Base-by-base conservation (phyloP, 257 asterid genomes). In the Solanum ossicruentum region DNA sequence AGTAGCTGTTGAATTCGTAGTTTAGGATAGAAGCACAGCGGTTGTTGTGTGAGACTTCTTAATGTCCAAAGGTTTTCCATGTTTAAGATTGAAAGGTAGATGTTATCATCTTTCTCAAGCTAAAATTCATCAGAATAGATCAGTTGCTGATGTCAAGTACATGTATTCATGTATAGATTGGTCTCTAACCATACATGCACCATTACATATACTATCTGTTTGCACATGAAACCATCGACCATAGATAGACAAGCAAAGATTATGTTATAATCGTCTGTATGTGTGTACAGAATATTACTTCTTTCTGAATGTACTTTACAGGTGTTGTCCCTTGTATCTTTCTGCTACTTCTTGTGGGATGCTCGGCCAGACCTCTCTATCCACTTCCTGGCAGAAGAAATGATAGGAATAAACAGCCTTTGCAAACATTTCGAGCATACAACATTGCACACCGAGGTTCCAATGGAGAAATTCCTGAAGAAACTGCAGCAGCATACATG, bases 371-470 rank as follows among this genome's bases (percentile, higher is more conserved):
- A 89, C 92, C 92, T 84, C 97, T 96, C 79, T 95, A 93, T 86
- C 99, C 98, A 70, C 98, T 94, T 23, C 99, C 98, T 12, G 91
- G 98, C 87, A 86, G 98, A 86, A 93, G 97, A 90, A 93, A 94
- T n/a, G 97, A 93, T 49, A 90, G 93, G 89, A 92, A 90, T 71
- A 91, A 88, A 86, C 93, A 84, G 75, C 96, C 98, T 16, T 86
- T 97, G 63, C 99, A 97, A 83, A 92, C 97, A 9, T 95, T 94
- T 86, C 98, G 98, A 73, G 91, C 99, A 2, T 95, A 88, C 85
- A 97, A 97, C 93, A 84, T 97, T 69, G 99, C 99, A 15, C 99
- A 95, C 86, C 96, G 99, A 88, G 99, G 99, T 84, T 92, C 98
- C 18, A 94, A 94, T 90, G 99, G 99, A 85, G 99, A 97, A 91